Base-by-base conservation (phyloP, 495 filamentous ascomycete species). In the Penicillium odoratum region DNA sequence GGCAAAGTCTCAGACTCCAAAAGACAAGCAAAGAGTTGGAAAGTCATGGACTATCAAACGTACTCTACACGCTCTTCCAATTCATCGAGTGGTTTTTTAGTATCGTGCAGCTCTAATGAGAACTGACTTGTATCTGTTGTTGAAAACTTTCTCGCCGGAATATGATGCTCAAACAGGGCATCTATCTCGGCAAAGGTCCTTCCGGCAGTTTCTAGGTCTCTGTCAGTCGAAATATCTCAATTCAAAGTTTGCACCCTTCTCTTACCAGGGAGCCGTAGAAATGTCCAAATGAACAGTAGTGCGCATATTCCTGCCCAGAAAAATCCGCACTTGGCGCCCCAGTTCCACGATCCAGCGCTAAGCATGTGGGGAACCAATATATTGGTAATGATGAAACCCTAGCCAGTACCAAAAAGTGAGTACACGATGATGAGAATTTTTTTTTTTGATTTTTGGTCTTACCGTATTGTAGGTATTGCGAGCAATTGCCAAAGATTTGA, bases 291-390 rank as follows among this genome's bases (percentile, higher is more conserved):
- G 51, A 90, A 81, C 69, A 86, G 90, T 36, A 83, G 66, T 73
- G 88, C 88, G 68, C 87, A 89, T 47, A 85, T 83, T 0, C 85
- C 87, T 9, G 80, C 86, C 87, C 87, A 93, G 77, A 92, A 90
- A 69, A 93, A 90, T 13, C 86, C 88, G n/a, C 87, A 78, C 55
- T 83, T 89, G 59, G 87, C 88, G 46, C 80, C 75, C 88, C 87
- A 93, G 70, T 89, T 67, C 88, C 89, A 92, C 0, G 83, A 87
- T 0, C 71, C 74, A 0, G 87, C 86, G 72, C 90, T 92, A 30
- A 92, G 70, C 87, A 90, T 89, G 64, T 89, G 87, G 0, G 88
- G 86, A 0, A 88, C 90, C 7, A 93, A 64, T 13, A 91, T 85
- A 48, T 81, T 82, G 63, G 80, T 85, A 59, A 91, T 69, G 59